Base-by-base conservation (phyloP, 495 filamentous ascomycete species). In the Xylaria bambusicola region DNA sequence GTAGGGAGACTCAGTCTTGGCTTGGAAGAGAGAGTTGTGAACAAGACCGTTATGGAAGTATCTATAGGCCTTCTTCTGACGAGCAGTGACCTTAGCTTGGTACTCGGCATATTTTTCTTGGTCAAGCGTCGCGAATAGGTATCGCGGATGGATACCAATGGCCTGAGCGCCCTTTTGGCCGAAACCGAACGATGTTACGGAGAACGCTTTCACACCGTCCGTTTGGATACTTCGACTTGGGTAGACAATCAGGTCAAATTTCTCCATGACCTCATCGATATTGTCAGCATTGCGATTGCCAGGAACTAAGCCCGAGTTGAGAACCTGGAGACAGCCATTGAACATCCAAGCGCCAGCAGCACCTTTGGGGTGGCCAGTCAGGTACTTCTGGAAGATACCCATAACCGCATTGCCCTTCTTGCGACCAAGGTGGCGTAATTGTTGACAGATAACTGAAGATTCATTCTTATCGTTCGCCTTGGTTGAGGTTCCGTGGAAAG, bases 381-480 rank as follows among this genome's bases (percentile, higher is more conserved):
- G 86, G 73, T 96, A 98, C 74, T 99, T 99, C 75, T 99, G 94
- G 89, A 98, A 99, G 72, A 99, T 93, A 76, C 94, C 94, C 58
- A 98, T 74, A 7, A 99, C 80, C 26, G 95, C 92, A 71, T 99
- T 98, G 66, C 94, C 94, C 84, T 96, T 97, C 74, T 86, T 85
- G 50, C 94, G 89, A 60, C 95, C 94, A 46, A 99, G 88, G 72
- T 99, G 95, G 65, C 84, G 87, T 75, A 99, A 82, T 78, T 98
- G 96, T 74, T 97, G 90, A 81, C 93, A 97, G 65, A 99, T 88
- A 68, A 96, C 93, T 57, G 94, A 92, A 26, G 94, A 97, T 74
- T 99, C 94, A 73, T 99, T 99, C 86, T 99, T 99, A 80, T 99
- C 94, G 70, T 99, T 99, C 55, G 94, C 94, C 59, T 95, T 92